These are phyloP conservation scores for Chalciporus sphaerocephalus DNA, from an alignment of 768 basidiomycete species.

Conservation along the genomic window DNA sequence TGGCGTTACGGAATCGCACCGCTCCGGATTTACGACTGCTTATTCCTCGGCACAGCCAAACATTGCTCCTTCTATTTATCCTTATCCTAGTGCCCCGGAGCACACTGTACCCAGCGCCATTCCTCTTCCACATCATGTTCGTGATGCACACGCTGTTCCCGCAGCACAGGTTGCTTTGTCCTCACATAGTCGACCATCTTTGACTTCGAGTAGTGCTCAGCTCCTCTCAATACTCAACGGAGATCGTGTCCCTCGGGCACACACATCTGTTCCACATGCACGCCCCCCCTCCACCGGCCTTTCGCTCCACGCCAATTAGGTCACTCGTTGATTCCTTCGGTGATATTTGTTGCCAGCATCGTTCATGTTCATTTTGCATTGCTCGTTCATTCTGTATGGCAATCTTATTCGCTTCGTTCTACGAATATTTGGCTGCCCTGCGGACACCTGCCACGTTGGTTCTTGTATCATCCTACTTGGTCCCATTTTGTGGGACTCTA, in stretches of 20 bases:
- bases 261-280: conserved; percentile 8
- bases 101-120: conserved; percentile 6
- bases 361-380: conserved; percentile 22
- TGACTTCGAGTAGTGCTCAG: conserved; percentile 25
- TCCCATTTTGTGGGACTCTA: conserved; percentile 15
- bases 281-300: conserved; percentile 7
- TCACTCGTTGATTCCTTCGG: conserved; percentile 8
- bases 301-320: conserved; percentile 25
- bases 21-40: conserved; percentile 20
- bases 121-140: conserved; percentile 8
- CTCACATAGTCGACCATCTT: conserved; percentile 15
- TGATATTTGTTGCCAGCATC: conserved; percentile 5
- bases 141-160: conserved; percentile 12
- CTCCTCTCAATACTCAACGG: conserved; percentile 36
- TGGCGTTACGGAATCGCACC: conserved; percentile 7
- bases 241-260: conserved; percentile 13
- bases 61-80: conserved; percentile 12
- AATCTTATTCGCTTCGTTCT: conserved; percentile 1
- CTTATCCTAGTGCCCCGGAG: conserved; percentile 8
- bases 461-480: conserved; percentile 17
- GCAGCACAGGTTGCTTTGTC: conserved; percentile 11
- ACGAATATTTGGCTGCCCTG: neutral
- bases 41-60: conserved; percentile 11
- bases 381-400: conserved; percentile 6
- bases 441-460: conserved; percentile 1